Base-by-base conservation (phyloP, 2,329 filamentous ascomycete species). In the Aspergillus costaricaensis region DNA sequence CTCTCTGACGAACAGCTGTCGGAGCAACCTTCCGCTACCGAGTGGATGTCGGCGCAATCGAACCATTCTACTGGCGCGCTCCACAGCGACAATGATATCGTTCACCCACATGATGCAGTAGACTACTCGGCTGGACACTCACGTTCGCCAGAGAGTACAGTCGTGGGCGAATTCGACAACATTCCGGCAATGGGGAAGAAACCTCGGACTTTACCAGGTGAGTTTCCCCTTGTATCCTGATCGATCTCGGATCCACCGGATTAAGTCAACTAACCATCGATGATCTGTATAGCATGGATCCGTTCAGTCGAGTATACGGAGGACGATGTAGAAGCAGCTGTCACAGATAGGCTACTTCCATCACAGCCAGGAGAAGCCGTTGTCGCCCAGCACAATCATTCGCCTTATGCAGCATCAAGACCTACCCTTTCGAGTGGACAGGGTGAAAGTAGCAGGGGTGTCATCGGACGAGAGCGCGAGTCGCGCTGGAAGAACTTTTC, bases 401-500 rank as follows among this genome's bases (percentile, higher is more conserved):
- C 72, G 17, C 76, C 78, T 5, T 71, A 76, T 59, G 62, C 67
- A 25, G 71, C 68, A 23, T 69, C 70, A 15, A 67, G 71, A 39
- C 59, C 65, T 2, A 62, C 67, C n/a, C 60, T 60, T 44, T 62
- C 59, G 1, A 51, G 50, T 41, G 51, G 54, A 54, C 57, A 56
- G 38, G 52, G 48, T 32, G 38, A 59, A 27, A 65, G 63, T 43
- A 54, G 41, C 49, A 55, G 25, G 14, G 54, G 19, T 15, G 53
- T 25, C 7, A 25, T 57, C 39, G n/a, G 54, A 6, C 60, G 59
- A 8, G 57, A 61, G 21, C 76, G 76, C 38, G 75, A 77, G 65
- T 82, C 80, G 25, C 77, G 80, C 50, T 82, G 80, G 80, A 75
- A 74, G 51, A 74, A 76, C 4, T 82, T 82, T 63, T 75, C 75